Evolutionary conservation across 2,329 filamentous ascomycete genomes (phyloP).

Genomic region (Cucurbitaria berberidis): DNA sequence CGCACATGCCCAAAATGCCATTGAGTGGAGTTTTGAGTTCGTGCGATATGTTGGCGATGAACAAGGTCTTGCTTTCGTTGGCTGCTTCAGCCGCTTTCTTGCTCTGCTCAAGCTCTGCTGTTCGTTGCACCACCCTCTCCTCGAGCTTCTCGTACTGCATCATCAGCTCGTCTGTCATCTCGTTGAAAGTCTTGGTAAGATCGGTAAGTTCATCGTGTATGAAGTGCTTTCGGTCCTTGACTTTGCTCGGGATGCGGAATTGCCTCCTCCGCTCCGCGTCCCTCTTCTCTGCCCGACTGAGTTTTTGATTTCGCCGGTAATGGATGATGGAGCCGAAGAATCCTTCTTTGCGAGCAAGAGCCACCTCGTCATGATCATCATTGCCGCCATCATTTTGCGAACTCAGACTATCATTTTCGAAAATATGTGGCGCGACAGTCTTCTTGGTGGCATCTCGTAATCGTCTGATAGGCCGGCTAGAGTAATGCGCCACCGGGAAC

Average conservation of each 20-base stretch:
- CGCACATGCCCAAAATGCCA: constrained; percentile 92
- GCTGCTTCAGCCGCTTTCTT: constrained; percentile 94
- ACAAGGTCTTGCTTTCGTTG: constrained; percentile 95
- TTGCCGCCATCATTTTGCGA: constrained; percentile 48
- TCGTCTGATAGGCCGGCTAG: constrained; percentile 78
- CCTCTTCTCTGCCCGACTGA: constrained; percentile 43
- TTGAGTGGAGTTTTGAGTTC: constrained; percentile 94
- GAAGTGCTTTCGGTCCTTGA: constrained; percentile 74
- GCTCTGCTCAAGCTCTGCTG: constrained; percentile 82
- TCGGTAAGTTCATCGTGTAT: constrained; percentile 87
- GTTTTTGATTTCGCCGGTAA: constrained; percentile 42
- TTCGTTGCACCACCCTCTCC: constrained; percentile 81
- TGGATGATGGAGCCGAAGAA: constrained; percentile 49
- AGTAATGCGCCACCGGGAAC: constrained; percentile 80
- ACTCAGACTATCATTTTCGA: constrained; percentile 52
- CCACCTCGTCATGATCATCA: constrained; percentile 57
- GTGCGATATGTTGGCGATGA: constrained; percentile 91
- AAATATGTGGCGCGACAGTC: constrained; percentile 71
- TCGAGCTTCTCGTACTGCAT: constrained; percentile 87
- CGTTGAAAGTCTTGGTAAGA: constrained; percentile 83
- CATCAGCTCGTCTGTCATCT: constrained; percentile 89
- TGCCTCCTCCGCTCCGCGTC: constrained; percentile 56
- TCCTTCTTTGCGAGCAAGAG: constrained; percentile 55
- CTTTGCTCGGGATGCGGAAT: constrained; percentile 86
- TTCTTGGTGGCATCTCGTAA: constrained; percentile 77